phyloP scores from a whole-genome alignment of 1,284 basidiomycete species.

The Ustanciosporium gigantosporum region DNA sequence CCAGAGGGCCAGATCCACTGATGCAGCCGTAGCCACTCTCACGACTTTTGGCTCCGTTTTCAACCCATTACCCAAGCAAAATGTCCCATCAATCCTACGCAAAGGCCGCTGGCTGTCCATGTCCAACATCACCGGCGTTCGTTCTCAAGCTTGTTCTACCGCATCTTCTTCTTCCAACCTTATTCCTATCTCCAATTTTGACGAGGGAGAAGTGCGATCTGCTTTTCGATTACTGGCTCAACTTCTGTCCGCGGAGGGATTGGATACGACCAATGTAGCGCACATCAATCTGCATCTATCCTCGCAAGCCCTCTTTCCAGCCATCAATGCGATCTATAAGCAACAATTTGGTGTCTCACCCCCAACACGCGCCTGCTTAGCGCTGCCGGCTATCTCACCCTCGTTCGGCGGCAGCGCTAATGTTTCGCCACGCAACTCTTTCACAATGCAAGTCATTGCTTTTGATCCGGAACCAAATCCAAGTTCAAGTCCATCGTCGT shows the following conservation, averaged over 20 bases:
- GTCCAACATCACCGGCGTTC: neutral
- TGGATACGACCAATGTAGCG: conserved; percentile 66
- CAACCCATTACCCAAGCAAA: neutral
- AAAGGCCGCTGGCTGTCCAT: neutral
- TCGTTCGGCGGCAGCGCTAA: neutral
- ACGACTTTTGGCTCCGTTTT: neutral
- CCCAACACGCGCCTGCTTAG: conserved; percentile 88
- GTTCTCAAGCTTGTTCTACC: too few relatives aligned
- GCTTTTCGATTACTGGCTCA: conserved; percentile 8
- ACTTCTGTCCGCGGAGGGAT: conserved; percentile 2
- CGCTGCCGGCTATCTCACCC: conserved; percentile 63
- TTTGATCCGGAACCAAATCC: conserved; percentile 4
- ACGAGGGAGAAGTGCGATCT: conserved; percentile 14
- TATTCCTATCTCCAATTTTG: neutral
- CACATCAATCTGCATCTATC: conserved; percentile 85
- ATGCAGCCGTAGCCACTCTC: too few relatives aligned
- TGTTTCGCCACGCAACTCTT: too few relatives aligned
- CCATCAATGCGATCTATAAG: conserved; percentile 68
- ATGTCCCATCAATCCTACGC: neutral
- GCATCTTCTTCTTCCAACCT: too few relatives aligned
- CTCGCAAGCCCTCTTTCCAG: conserved; percentile 32
- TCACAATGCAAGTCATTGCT: conserved; percentile 6
- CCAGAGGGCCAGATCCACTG: too few relatives aligned
- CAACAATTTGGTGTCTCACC: conserved; percentile 86
- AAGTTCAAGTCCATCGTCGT: neutral